Percentiles rank a stretch among this genome's conserved stretches.
phyloP scores from a whole-genome alignment of 306 rosid genomes.

The Castanopsis chinensis region DNA sequence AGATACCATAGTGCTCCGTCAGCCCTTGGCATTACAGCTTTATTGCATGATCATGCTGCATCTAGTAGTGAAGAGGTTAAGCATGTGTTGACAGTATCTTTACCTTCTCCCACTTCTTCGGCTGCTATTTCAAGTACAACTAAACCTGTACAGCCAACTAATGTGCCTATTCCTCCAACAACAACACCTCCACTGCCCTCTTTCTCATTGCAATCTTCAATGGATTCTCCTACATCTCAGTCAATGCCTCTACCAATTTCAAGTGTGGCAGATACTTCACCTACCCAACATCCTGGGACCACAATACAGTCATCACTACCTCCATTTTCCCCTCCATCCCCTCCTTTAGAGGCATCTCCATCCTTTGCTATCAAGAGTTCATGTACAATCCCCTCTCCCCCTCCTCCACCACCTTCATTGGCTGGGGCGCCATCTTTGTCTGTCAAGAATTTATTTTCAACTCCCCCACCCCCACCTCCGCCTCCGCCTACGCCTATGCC shows the following conservation, averaged over 20 bases:
- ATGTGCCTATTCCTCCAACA: conserved; percentile 32
- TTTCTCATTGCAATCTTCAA: conserved; percentile 31
- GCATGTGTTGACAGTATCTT: conserved; percentile 35
- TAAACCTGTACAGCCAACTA: conserved; percentile 32
- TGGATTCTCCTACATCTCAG: conserved; percentile 23
- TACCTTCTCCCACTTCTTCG: conserved; percentile 16
- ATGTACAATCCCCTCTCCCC: neutral
- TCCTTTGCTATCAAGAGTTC: neutral
- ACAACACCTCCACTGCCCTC: conserved; percentile 22
- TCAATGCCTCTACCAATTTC: conserved; percentile 21
- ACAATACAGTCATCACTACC: conserved; percentile 28
- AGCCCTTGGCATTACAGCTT: conserved; percentile 81
- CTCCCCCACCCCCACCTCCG: conserved; percentile 28
- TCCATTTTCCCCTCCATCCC: conserved; percentile 19
- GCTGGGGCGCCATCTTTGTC: conserved; percentile 15
- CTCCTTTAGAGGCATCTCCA: conserved; percentile 4
- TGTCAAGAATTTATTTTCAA: conserved; percentile 15
- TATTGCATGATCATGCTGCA: conserved; percentile 70
- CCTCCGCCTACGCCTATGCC: conserved; percentile 21
- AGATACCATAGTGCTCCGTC: conserved; percentile 70
- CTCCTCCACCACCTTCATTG: conserved; percentile 27
- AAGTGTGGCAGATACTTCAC: conserved; percentile 18
- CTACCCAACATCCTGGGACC: conserved; percentile 18
- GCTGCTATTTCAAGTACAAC: conserved; percentile 32
- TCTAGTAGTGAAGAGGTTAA: conserved; percentile 36